These are phyloP conservation scores for Acidomyces sp. DNA, from an alignment of 495 filamentous ascomycete species.

Conservation along the genomic window DNA sequence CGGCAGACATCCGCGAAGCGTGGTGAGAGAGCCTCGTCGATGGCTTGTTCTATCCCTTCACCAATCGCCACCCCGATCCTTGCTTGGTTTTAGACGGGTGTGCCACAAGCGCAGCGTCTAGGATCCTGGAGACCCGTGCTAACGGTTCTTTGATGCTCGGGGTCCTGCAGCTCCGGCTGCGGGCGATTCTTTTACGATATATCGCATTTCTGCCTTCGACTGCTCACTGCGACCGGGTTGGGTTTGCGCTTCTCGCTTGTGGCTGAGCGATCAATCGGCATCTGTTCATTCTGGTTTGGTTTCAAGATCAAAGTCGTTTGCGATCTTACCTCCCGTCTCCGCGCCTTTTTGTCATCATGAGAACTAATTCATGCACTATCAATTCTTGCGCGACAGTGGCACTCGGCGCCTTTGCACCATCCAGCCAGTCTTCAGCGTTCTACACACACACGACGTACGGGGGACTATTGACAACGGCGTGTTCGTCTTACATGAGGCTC, in stretches of 20 bases:
- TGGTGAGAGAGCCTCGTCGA: conserved; percentile 1
- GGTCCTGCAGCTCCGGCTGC: background rate
- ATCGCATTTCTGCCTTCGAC: conserved; percentile 3
- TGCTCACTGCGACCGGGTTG: conserved; percentile 1
- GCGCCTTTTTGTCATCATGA: no score
- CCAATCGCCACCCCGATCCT: background rate
- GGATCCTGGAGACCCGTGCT: conserved; percentile 4
- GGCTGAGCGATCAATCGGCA: no score
- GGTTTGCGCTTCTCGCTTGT: no score
- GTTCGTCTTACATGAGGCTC: conserved; percentile 12
- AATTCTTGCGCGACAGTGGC: conserved; percentile 7
- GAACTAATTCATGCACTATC: background rate
- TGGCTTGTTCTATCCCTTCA: background rate
- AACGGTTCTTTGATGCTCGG: conserved; percentile 2
- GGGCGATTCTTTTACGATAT: background rate
- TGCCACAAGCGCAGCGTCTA: conserved; percentile 5
- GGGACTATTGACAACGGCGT: conserved; percentile 5
- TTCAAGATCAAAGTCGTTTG: no score
- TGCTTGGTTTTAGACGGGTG: background rate
- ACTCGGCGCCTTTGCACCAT: no score
- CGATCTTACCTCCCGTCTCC: no score
- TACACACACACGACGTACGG: background rate
- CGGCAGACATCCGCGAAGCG: no score
- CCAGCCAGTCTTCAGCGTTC: no score
- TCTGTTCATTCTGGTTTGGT: no score